Base-by-base conservation (phyloP, 225 moss, liverwort and hornwort genomes). In the Anthoceros angustus region DNA sequence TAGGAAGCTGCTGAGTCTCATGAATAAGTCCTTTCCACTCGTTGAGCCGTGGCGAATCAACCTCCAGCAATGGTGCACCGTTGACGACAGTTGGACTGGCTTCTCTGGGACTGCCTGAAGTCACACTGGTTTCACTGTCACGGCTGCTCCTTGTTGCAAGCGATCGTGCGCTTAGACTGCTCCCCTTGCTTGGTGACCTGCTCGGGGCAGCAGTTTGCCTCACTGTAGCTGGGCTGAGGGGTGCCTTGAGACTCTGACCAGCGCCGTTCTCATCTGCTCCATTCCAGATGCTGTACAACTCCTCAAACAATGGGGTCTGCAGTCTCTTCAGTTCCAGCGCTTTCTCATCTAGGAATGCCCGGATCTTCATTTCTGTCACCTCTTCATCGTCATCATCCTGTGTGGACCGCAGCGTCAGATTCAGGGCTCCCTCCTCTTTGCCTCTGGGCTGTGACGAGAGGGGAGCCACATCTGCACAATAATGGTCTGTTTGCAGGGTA, bases 261-360 rank as follows among this genome's bases (percentile, higher is more conserved):
- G 78, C 72, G 26, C 81, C 86, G 25, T 73, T 77, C 24, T 73
- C 61, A 20, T 64, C 72, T 11, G 67, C 70, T 39, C 70, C 78
- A 72, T 71, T 73, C 62, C 63, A 73, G 64, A 62, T 67, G 49
- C 74, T 74, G 55, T 87, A 79, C 7, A 77, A 81, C 70, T 93
- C 93, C 75, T 87, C 93, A 64, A 86, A 93, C 8, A 93, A 78
- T 38, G 93, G 93, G 10, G 87, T 79, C 72, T 93, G 93, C 67
- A 93, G 70, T 64, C 81, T 84, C 77, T 82, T 87, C 43, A 93
- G 42, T 75, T 93, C 93, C 70, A 84, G 66, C 7, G 93, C 93
- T 81, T 93, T 93, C 70, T 93, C 93, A 46, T 87, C 93, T 50
- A 93, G 70, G 68, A 93, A 93, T 21, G 90, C 86, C 40, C 86